A percentile compares a stretch with the other conserved stretches of the same genome.
These are phyloP conservation scores for Ceriops zippeliana DNA, from an alignment of 345 rosid genomes.

Conservation along the genomic window DNA sequence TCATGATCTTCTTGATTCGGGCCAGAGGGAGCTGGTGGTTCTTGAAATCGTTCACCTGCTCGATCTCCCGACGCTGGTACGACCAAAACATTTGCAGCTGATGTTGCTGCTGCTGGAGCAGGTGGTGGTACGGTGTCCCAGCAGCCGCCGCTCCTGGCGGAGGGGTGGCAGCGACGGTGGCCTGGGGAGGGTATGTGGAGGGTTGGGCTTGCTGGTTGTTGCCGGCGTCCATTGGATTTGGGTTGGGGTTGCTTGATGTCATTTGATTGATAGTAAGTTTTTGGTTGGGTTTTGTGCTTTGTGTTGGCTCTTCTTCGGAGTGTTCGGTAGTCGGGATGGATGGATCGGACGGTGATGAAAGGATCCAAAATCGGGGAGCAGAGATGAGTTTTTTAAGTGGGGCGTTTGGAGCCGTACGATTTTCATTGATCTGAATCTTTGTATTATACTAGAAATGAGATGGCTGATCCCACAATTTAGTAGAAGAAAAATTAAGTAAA, in stretches of 20 bases:
- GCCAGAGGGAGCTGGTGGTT: slow-evolving; percentile 97
- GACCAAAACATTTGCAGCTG: slow-evolving; percentile 92
- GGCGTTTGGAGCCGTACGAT: slow-evolving; percentile 3
- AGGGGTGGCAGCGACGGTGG: slow-evolving; percentile 25
- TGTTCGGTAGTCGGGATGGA: neutral
- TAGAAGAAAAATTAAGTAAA: no score
- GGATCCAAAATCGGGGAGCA: slow-evolving; percentile 6
- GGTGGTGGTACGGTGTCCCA: slow-evolving; percentile 62
- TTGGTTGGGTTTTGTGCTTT: no score
- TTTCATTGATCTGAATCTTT: neutral
- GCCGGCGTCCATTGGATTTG: slow-evolving; percentile 23
- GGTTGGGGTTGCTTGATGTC: neutral
- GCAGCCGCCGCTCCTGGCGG: slow-evolving; percentile 28
- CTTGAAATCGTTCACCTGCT: slow-evolving; percentile 87
- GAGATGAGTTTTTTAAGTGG: neutral
- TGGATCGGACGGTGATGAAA: slow-evolving; percentile 15
- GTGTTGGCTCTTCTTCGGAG: neutral
- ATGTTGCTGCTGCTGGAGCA: slow-evolving; percentile 86
- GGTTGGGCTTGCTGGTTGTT: slow-evolving; percentile 45
- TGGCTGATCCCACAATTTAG: no score
- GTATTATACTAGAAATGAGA: neutral
- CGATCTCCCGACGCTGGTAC: slow-evolving; percentile 85
- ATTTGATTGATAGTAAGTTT: neutral
- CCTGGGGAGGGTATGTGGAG: slow-evolving; percentile 53
- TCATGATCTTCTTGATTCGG: slow-evolving; percentile 96